Conservation (phyloP, 1,284 basidiomycete species). For the Butyriboletus pseudospeciosus region DNA sequence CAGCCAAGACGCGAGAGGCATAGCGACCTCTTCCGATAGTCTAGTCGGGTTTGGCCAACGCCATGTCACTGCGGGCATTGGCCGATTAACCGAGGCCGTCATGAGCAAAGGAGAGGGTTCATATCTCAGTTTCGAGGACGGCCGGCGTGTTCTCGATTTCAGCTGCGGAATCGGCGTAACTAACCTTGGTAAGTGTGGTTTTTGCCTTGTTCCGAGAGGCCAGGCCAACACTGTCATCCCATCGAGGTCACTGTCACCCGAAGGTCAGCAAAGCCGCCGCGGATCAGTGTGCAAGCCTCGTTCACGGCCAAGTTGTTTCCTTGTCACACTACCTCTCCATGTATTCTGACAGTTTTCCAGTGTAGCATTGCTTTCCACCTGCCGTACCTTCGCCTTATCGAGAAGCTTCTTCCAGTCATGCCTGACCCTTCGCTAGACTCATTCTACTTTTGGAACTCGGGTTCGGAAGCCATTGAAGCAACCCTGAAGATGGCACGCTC, state of each 20-base stretch:
- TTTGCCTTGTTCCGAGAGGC: background rate
- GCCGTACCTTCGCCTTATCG: conserved; percentile 74
- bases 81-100: conserved; percentile 64
- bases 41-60: conserved; percentile 48
- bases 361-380: conserved; percentile 76
- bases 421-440: conserved; percentile 85
- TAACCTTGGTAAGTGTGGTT: conserved; percentile 54
- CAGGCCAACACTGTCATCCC: background rate
- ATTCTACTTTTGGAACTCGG: conserved; percentile 97
- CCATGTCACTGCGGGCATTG: conserved; percentile 70
- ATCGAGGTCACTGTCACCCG: conserved; percentile 80
- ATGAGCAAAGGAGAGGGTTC: conserved; percentile 77
- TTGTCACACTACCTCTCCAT: background rate
- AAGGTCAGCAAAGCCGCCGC: conserved; percentile 82
- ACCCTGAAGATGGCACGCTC: conserved; percentile 76
- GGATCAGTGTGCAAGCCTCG: conserved; percentile 76
- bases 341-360: conserved; percentile 34
- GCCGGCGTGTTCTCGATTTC: conserved; percentile 74
- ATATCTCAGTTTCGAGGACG: conserved; percentile 69
- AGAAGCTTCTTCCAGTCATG: conserved; percentile 76
- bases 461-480: conserved; percentile 86
- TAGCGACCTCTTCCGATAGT: conserved; percentile 25
- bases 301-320: conserved; percentile 64
- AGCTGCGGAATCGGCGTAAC: conserved; percentile 85
- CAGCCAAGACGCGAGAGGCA: conserved; percentile 7